Base-by-base conservation (phyloP, 1,284 basidiomycete species). In the Melanopsichium pennsylvanicum region DNA sequence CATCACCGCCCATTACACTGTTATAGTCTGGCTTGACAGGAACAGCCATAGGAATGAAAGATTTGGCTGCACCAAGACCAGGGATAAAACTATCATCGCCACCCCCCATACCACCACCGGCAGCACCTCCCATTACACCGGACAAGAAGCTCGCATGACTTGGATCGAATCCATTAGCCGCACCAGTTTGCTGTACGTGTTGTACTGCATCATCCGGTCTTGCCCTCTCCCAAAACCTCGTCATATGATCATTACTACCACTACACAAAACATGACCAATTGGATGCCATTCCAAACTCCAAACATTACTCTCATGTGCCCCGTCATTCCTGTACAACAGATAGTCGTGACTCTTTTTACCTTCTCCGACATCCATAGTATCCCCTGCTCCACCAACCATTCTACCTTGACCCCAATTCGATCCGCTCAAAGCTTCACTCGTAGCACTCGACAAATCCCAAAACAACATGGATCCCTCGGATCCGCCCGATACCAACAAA, bases 221-320 rank as follows among this genome's bases (percentile, higher is more conserved):
- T 70, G 92, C 90, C 45, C 95, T 87, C 50, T 89, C 89, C 95
- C 96, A 98, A 85, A 97, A 98, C 12, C 94, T 87, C 13, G 95
- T 96, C 11, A 94, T 96, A 82, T 96, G 93, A 84, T 98, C 95
- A 83, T 97, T 97, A 26, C 90, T 91, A 9, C 91, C 96, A 51
- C 87, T 89, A 68, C 90, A 93, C 64, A 98, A 88, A 67, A 97
- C 86, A 82, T 98, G 94, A 0, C 96, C 95, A 10, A 97, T 86
- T 0, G 95, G 95, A 83, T 98, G 95, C 86, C 89, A 98, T 5
- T 91, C 88, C 67, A 98, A 86, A 0, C 91, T 89, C 92, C 94
- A 97, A 60, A 98, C 91, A 82, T 95, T 96, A 37, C 90, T 92
- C 83, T 98, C 95, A 85, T 98, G 96, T 15, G 96, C 95, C 75